These are phyloP conservation scores for Epichloe elymi DNA, from an alignment of 2,329 filamentous ascomycete genomes.

Conservation along the genomic window DNA sequence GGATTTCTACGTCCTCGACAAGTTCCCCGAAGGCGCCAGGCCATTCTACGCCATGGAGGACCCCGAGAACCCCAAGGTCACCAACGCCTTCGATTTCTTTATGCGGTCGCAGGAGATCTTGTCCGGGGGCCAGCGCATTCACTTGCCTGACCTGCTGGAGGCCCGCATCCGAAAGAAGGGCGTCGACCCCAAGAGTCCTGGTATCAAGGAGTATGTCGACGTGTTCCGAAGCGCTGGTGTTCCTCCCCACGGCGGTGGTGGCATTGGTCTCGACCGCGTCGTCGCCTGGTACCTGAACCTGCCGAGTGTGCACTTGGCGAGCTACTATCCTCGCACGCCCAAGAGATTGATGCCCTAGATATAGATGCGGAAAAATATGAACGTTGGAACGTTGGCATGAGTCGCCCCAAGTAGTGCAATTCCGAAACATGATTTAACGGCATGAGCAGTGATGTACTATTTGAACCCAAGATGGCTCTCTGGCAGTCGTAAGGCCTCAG, in stretches of 20 bases:
- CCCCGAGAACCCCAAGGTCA: slow-evolving; percentile 25
- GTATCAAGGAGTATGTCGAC: slow-evolving; percentile 84
- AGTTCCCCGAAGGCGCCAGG: slow-evolving; percentile 60
- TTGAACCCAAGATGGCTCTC: too few species aligned
- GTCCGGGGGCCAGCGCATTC: slow-evolving; percentile 88
- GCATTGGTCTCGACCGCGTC: slow-evolving; percentile 80
- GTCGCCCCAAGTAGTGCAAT: too few species aligned
- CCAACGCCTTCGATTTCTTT: slow-evolving; percentile 69
- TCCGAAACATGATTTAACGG: too few species aligned
- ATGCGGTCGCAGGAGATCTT: slow-evolving; percentile 87
- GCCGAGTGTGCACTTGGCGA: slow-evolving; percentile 44
- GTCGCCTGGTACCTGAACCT: slow-evolving; percentile 52
- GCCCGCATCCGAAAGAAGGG: slow-evolving; percentile 66
- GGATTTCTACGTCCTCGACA: slow-evolving; percentile 94
- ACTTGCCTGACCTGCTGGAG: slow-evolving; percentile 63
- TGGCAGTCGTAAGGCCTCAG: too few species aligned
- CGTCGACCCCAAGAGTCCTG: slow-evolving; percentile 57
- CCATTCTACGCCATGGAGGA: slow-evolving; percentile 57
- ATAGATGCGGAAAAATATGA: background rate
- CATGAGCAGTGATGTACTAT: too few species aligned
- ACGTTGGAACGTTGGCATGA: too few species aligned
- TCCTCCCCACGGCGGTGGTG: slow-evolving; percentile 81
- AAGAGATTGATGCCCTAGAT: slow-evolving; percentile 42
- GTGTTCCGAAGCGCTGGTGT: slow-evolving; percentile 70
- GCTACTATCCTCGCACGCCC: slow-evolving; percentile 46